phyloP scores from a whole-genome alignment of 371 early-diverging fungal genomes.

The Apophysomyces sp. region DNA sequence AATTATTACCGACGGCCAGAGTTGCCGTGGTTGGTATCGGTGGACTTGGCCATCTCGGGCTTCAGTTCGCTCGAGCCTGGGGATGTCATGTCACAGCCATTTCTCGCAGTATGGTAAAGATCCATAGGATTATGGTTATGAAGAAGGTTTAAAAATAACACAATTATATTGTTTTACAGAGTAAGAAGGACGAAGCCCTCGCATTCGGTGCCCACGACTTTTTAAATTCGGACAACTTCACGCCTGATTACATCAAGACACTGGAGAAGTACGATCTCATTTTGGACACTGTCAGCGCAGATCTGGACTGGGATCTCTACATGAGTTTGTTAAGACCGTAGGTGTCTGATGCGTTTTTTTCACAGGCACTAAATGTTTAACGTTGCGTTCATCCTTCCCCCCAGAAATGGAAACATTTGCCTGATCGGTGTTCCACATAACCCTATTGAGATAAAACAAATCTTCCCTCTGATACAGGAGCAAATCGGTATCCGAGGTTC shows the following conservation, averaged over 20 bases:
- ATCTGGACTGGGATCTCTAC: constrained; percentile 43
- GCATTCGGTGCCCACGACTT: constrained; percentile 68
- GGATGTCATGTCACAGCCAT: constrained; percentile 53
- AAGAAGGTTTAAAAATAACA: constrained; percentile 1
- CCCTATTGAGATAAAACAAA: constrained; percentile 18
- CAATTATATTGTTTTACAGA: constrained; percentile 22
- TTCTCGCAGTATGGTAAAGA: constrained; percentile 20
- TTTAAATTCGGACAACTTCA: constrained; percentile 42
- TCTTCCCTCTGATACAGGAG: constrained; percentile 25
- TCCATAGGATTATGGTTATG: constrained; percentile 16
- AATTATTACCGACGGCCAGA: constrained; percentile 44
- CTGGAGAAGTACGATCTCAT: constrained; percentile 47
- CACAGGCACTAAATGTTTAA: constrained; percentile 17
- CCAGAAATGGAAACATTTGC: constrained; percentile 47
- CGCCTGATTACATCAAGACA: constrained; percentile 22
- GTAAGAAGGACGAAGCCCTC: constrained; percentile 64
- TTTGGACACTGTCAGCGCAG: constrained; percentile 44
- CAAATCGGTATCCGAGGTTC: constrained; percentile 39
- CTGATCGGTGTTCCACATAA: constrained; percentile 53
- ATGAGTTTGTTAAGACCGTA: constrained; percentile 31
- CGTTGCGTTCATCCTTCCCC: constrained; percentile 16
- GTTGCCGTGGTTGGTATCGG: constrained; percentile 73
- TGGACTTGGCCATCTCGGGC: constrained; percentile 67
- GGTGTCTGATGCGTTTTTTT: neutral
- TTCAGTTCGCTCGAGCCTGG: constrained; percentile 66